phyloP scores from a whole-genome alignment of 306 rosid species.

The Begonia masoniana region DNA sequence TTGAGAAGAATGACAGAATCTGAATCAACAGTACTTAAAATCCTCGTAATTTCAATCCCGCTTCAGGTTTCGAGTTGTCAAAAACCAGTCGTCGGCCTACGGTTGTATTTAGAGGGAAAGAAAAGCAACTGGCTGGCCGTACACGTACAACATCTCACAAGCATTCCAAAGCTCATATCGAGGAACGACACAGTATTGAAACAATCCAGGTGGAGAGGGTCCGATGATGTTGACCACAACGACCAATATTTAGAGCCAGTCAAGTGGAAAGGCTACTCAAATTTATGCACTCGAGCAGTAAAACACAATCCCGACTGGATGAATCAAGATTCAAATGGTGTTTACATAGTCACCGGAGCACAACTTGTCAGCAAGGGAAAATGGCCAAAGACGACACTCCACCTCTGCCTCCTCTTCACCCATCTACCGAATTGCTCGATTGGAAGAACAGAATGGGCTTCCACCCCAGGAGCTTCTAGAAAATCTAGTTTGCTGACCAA shows the following conservation, averaged over 20 bases:
- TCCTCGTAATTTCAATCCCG: slow-evolving; percentile 7
- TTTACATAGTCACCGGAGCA: slow-evolving; percentile 82
- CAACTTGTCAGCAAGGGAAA: slow-evolving; percentile 69
- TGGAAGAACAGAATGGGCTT: slow-evolving; percentile 68
- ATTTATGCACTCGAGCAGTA: slow-evolving; percentile 67
- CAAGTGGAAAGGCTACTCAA: slow-evolving; percentile 83
- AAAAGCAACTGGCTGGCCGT: slow-evolving; percentile 63
- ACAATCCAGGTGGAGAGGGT: slow-evolving; percentile 57
- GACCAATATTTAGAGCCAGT: slow-evolving; percentile 60
- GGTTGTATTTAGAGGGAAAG: slow-evolving; percentile 76
- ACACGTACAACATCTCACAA: slow-evolving; percentile 80
- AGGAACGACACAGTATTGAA: slow-evolving; percentile 15
- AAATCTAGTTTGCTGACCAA: slow-evolving; percentile 73
- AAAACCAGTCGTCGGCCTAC: slow-evolving; percentile 89
- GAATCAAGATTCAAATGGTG: slow-evolving; percentile 44
- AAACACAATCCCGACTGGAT: slow-evolving; percentile 81
- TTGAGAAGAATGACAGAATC: background rate
- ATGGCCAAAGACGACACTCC: slow-evolving; percentile 85
- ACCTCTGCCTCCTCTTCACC: slow-evolving; percentile 67
- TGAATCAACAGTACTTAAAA: background rate
- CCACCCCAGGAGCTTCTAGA: slow-evolving; percentile 57
- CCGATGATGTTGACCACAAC: slow-evolving; percentile 45
- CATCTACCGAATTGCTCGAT: slow-evolving; percentile 59
- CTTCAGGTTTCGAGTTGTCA: slow-evolving; percentile 61
- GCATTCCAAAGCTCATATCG: slow-evolving; percentile 70